Evolutionary conservation across 2,329 filamentous ascomycete genomes (phyloP), one percentile per base, ranked within the genome.

Genomic region (Fusarium nanum): DNA sequence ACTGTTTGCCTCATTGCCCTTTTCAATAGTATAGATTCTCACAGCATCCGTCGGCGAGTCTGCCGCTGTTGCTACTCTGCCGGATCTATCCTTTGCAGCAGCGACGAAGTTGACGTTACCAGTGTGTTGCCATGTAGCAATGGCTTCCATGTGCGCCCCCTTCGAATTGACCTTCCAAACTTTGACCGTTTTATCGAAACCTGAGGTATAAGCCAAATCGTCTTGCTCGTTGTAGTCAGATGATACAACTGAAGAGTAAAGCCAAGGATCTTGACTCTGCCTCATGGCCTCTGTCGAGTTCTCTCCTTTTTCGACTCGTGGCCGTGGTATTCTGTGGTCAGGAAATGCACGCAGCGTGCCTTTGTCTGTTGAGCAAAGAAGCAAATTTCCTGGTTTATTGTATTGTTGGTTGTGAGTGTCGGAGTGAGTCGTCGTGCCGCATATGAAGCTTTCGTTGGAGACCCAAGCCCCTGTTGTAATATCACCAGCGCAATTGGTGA

Each of bases 361-460:
- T 2, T 75, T 71, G 1, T 63, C 70, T 1, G 82, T 79, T 0
- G 86, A 89, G 9, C 86, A 88, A 2, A 91, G 77, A 2, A 88
- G 78, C 12, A 91, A 76, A 70, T 91, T 91, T 1, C 89, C 88
- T 0, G 86, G 84, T 69, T 87, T 89, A 70, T 91, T 91, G 73
- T 91, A 91, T 66, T 90, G 88, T 72, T 90, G 88, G 60, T 90
- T 91, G 44, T 88, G 86, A 0, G 81, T 78, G 70, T 91, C 89
- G 1, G 87, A 90, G 76, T 91, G 88, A 1, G 86, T 85, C 0
- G 87, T 89, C 0, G 88, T 88, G 34, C 89, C 89, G 67, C 87
- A 89, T n/a, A 91, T 74, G 54, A 90, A 87, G 18, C 80, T 79
- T n/a, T 81, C 75, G 22, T 85, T 73, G 0, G 85, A 86, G 0